Percentiles rank a stretch among this genome's conserved stretches.
phyloP scores from a whole-genome alignment of 768 basidiomycete species.

The Russula sp. region DNA sequence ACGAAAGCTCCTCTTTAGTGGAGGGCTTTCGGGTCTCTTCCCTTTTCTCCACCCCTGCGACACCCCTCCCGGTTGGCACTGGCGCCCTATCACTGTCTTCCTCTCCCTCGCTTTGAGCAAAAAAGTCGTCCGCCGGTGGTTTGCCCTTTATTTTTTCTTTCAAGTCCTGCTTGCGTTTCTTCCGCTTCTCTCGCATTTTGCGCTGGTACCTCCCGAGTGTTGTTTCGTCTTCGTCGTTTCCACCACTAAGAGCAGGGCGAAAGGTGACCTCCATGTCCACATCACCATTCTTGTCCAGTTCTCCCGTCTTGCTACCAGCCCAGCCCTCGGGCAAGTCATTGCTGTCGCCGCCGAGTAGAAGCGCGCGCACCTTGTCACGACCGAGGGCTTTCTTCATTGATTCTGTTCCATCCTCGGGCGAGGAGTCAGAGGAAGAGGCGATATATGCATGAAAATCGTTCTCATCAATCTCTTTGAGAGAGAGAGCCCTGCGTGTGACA shows the following conservation, averaged over 20 bases:
- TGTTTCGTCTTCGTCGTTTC: constrained; percentile 62
- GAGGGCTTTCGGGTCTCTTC: constrained; percentile 27
- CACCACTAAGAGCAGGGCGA: constrained; percentile 68
- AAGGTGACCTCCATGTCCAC: constrained; percentile 96
- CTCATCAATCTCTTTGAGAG: constrained; percentile 85
- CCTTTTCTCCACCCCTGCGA: constrained; percentile 10
- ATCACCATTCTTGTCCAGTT: constrained; percentile 38
- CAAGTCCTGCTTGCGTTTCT: constrained; percentile 65
- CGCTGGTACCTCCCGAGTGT: constrained; percentile 85
- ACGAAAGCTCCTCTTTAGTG: constrained; percentile 59
- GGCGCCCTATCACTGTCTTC: constrained; percentile 27
- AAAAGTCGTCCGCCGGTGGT: constrained; percentile 64
- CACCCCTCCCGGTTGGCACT: constrained; percentile 14
- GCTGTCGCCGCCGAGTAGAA: constrained; percentile 63
- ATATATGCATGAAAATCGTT: constrained; percentile 68
- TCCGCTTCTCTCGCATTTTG: constrained; percentile 85
- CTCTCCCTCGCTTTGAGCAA: constrained; percentile 47
- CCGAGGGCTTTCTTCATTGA: constrained; percentile 44
- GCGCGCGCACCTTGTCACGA: constrained; percentile 66
- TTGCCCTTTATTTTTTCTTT: constrained; percentile 36
- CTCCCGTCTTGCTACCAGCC: constrained; percentile 43
- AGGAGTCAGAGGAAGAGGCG: constrained; percentile 45
- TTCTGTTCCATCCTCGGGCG: constrained; percentile 40
- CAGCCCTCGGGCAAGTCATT: constrained; percentile 82
- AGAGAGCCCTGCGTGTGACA: constrained; percentile 70